A percentile compares a stretch with the other conserved stretches of the same genome.
These are phyloP conservation scores for Boletellus deceptivus DNA, from an alignment of 1,284 basidiomycete species.

Conservation along the genomic window DNA sequence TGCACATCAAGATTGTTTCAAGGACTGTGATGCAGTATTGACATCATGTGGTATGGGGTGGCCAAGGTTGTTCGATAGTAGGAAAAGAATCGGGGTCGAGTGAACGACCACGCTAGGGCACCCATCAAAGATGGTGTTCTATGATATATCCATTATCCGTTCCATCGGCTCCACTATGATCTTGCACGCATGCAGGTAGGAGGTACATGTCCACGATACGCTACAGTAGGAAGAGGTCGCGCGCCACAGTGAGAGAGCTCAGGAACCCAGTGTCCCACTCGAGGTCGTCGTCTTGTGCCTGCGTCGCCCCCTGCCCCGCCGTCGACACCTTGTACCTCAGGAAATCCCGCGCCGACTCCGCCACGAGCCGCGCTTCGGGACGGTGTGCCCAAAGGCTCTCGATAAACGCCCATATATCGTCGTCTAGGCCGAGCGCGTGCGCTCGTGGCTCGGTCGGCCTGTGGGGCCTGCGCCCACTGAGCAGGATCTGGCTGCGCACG, in stretches of 20 bases:
- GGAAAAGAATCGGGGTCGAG: no score
- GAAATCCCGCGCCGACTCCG: conserved; percentile 21
- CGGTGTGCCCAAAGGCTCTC: conserved; percentile 23
- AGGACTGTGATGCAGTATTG: conserved; percentile 6
- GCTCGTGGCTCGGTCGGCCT: conserved; percentile 12
- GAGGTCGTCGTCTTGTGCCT: conserved; percentile 8
- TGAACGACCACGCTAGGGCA: background rate
- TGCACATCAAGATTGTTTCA: conserved; percentile 4
- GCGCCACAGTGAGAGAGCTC: conserved; percentile 5
- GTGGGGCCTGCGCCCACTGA: conserved; percentile 16
- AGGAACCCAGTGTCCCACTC: conserved; percentile 29
- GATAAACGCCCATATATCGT: conserved; percentile 30
- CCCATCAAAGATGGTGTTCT: no score
- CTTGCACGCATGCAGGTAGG: no score
- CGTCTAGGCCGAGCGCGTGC: conserved; percentile 22
- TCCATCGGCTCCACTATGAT: no score
- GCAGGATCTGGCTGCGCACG: conserved; percentile 14
- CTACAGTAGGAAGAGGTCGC: conserved; percentile 18
- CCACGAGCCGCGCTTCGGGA: conserved; percentile 26
- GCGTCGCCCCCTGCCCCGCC: background rate
- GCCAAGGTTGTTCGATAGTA: background rate
- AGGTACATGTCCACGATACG: no score
- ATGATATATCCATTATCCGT: no score
- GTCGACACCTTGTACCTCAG: conserved; percentile 17
- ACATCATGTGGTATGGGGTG: background rate